Percentiles rank a stretch among this genome's conserved stretches.
phyloP scores from a whole-genome alignment of 441 rosid genomes.

The Corymbia citriodora region DNA sequence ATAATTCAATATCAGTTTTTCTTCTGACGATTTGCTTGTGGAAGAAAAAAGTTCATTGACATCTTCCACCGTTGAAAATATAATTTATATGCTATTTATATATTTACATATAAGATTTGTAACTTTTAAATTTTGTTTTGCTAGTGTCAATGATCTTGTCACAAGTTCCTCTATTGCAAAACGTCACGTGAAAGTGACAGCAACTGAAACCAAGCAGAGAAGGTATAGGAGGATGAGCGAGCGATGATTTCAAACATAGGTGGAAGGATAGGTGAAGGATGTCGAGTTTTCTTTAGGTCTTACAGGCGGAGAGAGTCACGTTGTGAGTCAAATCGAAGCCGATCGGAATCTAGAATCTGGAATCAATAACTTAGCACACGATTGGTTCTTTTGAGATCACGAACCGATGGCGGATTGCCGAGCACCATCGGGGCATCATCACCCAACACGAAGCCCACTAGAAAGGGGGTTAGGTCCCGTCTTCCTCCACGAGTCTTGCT shows the following conservation, averaged over 20 bases:
- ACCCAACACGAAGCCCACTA: rapidly evolving
- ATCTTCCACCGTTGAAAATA: background rate
- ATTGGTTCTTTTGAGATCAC: background rate
- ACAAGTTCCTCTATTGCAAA: background rate
- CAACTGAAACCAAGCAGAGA: background rate
- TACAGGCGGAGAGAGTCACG: background rate
- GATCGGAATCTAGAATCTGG: background rate
- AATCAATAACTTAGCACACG: background rate
- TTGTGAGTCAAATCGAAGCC: background rate
- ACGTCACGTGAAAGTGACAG: background rate
- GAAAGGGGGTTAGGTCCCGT: background rate
- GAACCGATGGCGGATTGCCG: rapidly evolving
- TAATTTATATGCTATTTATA: background rate
- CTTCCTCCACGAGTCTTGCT: background rate
- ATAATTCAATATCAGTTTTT: background rate
- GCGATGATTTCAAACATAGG: background rate
- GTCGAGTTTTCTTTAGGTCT: background rate
- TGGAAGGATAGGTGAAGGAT: background rate
- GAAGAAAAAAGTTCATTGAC: background rate
- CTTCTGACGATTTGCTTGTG: background rate
- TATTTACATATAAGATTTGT: background rate
- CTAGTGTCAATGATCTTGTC: background rate
- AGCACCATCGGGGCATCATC: background rate
- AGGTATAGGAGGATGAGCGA: background rate
- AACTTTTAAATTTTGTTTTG: background rate